Percentiles rank a stretch among this genome's conserved stretches.
phyloP scores from a whole-genome alignment of 2,329 filamentous ascomycete species.

The Alternaria ventricosa region DNA sequence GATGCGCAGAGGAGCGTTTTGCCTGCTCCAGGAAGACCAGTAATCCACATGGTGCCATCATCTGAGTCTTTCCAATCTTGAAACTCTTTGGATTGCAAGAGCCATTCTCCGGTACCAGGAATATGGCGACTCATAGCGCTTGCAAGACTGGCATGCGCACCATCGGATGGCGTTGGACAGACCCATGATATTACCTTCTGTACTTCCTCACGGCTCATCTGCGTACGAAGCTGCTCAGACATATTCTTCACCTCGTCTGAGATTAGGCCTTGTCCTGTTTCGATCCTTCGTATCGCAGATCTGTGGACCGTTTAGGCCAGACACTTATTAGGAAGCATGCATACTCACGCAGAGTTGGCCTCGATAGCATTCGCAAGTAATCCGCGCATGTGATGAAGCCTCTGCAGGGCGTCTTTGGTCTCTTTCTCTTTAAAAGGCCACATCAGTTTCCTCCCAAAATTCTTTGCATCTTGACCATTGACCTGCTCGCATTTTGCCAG shows the following conservation, averaged over 20 bases:
- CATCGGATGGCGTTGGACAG: not conserved
- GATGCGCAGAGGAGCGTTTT: not conserved
- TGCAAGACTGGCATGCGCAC: not conserved
- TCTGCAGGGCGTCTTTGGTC: conserved; percentile 12
- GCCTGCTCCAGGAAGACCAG: not conserved
- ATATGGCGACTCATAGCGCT: not conserved
- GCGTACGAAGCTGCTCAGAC: not conserved
- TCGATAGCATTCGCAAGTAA: conserved; percentile 12
- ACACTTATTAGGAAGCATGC: too few relatives aligned
- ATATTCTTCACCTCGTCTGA: not conserved
- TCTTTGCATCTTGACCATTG: conserved; percentile 8
- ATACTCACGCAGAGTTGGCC: conserved; percentile 6
- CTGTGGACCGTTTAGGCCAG: not conserved
- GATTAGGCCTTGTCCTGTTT: not conserved
- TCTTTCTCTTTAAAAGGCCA: conserved; percentile 22
- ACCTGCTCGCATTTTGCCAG: conserved; percentile 10
- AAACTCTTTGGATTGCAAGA: not conserved
- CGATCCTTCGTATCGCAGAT: not conserved
- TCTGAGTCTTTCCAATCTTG: not conserved
- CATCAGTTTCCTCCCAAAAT: conserved; percentile 5
- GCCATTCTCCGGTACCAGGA: not conserved
- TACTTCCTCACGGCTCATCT: not conserved
- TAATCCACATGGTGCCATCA: not conserved
- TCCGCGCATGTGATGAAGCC: conserved; percentile 4
- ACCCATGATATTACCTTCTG: not conserved